Evolutionary conservation across 768 basidiomycete species (phyloP).

Genomic region (Sarcodon aspratus): DNA sequence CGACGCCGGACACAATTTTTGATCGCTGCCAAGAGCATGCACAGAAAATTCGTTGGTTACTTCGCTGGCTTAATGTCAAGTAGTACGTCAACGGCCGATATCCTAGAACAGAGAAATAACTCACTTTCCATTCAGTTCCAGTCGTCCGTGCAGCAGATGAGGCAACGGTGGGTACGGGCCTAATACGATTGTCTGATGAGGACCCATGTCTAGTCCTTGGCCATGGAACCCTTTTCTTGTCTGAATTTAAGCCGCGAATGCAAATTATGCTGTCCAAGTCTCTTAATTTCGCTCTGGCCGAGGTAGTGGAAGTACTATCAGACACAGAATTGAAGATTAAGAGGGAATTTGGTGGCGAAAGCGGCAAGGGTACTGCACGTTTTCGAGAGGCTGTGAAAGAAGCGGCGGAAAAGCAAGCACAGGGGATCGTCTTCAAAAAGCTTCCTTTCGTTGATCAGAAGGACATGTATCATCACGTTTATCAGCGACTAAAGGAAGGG

Average conservation of each 20-base stretch:
- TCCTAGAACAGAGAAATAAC: not conserved
- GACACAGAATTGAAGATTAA: constrained; percentile 80
- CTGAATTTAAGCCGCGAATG: constrained; percentile 65
- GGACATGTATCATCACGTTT: constrained; percentile 91
- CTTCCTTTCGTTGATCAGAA: constrained; percentile 89
- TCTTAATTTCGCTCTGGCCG: constrained; percentile 64
- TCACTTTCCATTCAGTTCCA: constrained; percentile 47
- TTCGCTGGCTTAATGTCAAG: constrained; percentile 78
- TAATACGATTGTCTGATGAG: constrained; percentile 53
- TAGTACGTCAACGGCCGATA: constrained; percentile 38
- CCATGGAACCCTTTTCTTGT: constrained; percentile 64
- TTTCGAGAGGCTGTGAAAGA: constrained; percentile 61
- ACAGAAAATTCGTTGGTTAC: constrained; percentile 67
- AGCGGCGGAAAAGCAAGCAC: constrained; percentile 36
- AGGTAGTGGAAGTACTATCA: constrained; percentile 81
- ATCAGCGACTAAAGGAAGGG: constrained; percentile 72
- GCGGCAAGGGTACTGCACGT: constrained; percentile 57
- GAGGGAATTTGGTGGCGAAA: constrained; percentile 78
- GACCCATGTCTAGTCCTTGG: constrained; percentile 82
- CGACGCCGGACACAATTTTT: constrained; percentile 76
- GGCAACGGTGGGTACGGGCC: constrained; percentile 66
- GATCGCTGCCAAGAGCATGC: constrained; percentile 83
- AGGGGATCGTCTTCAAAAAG: constrained; percentile 69
- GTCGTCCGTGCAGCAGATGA: constrained; percentile 86
- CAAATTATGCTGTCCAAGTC: constrained; percentile 83